phyloP scores from a whole-genome alignment of 306 rosid species.

The Vigna angularis region DNA sequence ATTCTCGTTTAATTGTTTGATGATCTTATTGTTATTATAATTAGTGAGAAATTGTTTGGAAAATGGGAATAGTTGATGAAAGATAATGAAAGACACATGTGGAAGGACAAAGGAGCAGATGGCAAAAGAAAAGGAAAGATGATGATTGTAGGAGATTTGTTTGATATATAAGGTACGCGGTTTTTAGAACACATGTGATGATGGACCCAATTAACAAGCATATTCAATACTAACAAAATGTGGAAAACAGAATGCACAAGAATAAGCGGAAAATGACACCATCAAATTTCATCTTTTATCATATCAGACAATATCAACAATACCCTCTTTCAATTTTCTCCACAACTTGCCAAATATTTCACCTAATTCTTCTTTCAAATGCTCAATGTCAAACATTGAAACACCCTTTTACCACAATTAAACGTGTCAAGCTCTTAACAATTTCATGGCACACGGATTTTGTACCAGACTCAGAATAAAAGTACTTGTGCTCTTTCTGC shows the following conservation, averaged over 20 bases:
- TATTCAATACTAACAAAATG: conserved; percentile 38
- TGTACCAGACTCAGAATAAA: conserved; percentile 11
- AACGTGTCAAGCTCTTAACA: neutral
- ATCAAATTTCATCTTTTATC: conserved; percentile 24
- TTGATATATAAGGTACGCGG: conserved; percentile 22
- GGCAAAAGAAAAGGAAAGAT: conserved; percentile 27
- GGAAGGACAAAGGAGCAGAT: conserved; percentile 24
- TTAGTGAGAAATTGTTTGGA: neutral
- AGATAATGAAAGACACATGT: conserved; percentile 26
- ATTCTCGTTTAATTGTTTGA: no score
- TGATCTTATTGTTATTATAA: no score
- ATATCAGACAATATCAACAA: conserved; percentile 36
- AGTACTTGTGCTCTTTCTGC: neutral
- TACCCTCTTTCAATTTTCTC: conserved; percentile 27
- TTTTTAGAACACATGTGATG: conserved; percentile 44
- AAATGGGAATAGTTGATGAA: conserved; percentile 24
- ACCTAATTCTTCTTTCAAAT: conserved; percentile 21
- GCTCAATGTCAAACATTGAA: neutral
- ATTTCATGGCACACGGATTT: neutral
- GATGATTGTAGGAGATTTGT: conserved; percentile 43
- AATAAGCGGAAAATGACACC: conserved; percentile 44
- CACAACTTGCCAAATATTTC: conserved; percentile 34
- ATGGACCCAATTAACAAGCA: conserved; percentile 43
- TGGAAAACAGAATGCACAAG: conserved; percentile 35
- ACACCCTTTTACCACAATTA: neutral